A percentile compares a stretch with the other conserved stretches of the same genome.
Conservation (phyloP, 768 basidiomycete genomes). For the Tylopilus rubrobrunneus region DNA sequence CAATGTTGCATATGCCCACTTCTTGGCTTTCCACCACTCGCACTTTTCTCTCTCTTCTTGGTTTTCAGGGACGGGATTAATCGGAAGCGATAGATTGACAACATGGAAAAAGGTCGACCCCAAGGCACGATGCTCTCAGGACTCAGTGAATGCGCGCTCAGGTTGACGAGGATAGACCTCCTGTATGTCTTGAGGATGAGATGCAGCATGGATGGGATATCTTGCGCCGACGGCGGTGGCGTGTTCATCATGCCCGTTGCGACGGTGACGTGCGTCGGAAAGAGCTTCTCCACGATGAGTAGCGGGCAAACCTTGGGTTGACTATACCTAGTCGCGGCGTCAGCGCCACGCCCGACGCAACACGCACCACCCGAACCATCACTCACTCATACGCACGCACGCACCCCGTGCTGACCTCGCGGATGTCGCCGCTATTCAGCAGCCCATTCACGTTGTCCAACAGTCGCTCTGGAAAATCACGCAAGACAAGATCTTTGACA, state of each 20-base stretch:
- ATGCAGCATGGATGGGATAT: slow-evolving; percentile 81
- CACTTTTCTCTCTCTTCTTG: slow-evolving; percentile 72
- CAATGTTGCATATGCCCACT: slow-evolving; percentile 86
- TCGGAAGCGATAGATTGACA: slow-evolving; percentile 67
- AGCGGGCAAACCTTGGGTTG: slow-evolving; percentile 59
- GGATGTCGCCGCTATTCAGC: slow-evolving; percentile 58
- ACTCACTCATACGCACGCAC: slow-evolving; percentile 51
- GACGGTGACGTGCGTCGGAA: slow-evolving; percentile 75
- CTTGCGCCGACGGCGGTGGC: slow-evolving; percentile 56
- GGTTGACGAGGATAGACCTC: slow-evolving; percentile 70
- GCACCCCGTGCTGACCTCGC: slow-evolving; percentile 77
- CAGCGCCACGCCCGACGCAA: slow-evolving; percentile 31
- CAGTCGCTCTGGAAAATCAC: slow-evolving; percentile 73
- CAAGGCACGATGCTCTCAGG: slow-evolving; percentile 78
- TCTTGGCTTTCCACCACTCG: slow-evolving; percentile 92
- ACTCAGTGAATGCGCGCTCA: slow-evolving; percentile 72
- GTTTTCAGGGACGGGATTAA: slow-evolving; percentile 61
- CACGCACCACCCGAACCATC: neutral
- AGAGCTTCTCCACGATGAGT: slow-evolving; percentile 54
- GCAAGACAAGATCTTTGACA: slow-evolving; percentile 67
- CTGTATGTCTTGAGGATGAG: slow-evolving; percentile 87
- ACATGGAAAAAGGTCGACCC: slow-evolving; percentile 82
- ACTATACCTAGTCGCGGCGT: slow-evolving; percentile 54
- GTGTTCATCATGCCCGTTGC: slow-evolving; percentile 64
- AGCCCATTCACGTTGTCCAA: slow-evolving; percentile 64